Evolutionary conservation across 192 early-diverging fungal species (phyloP).

Genomic region (Neocallimastix lanati): DNA sequence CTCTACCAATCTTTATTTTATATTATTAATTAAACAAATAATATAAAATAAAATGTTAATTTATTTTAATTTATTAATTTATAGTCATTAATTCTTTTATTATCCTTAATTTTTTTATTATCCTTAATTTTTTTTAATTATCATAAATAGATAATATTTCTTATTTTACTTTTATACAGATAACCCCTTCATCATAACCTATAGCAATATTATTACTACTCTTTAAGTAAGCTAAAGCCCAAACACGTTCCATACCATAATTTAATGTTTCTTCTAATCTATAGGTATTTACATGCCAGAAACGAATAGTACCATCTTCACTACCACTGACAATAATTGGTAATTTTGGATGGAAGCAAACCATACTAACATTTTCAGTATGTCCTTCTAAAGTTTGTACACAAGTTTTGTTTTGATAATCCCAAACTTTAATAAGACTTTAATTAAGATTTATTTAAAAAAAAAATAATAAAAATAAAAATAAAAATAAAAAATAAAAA

Average conservation of each 20-base stretch:
- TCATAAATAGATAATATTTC: too few relatives aligned
- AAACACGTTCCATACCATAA: slow-evolving; percentile 94
- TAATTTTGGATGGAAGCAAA: slow-evolving; percentile 82
- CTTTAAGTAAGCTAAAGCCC: slow-evolving; percentile 72
- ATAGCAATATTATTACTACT: slow-evolving; percentile 83
- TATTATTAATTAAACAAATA: not conserved
- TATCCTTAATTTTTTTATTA: too few relatives aligned
- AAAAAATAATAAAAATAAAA: too few relatives aligned
- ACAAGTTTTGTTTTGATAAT: slow-evolving; percentile 98
- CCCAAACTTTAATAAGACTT: slow-evolving; percentile 86
- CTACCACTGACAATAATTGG: slow-evolving; percentile 90
- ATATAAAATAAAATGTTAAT: too few relatives aligned
- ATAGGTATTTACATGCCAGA: slow-evolving; percentile 97
- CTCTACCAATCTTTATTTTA: slow-evolving; percentile 59
- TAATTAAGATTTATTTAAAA: too few relatives aligned
- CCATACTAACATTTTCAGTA: slow-evolving; percentile 77
- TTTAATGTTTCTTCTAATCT: slow-evolving; percentile 90
- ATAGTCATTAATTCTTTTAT: too few relatives aligned
- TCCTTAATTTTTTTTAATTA: too few relatives aligned
- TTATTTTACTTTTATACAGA: slow-evolving; percentile 69
- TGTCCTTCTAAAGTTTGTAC: slow-evolving; percentile 98
- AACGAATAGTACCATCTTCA: slow-evolving; percentile 83
- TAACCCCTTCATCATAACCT: slow-evolving; percentile 89
- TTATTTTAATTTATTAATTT: too few relatives aligned
- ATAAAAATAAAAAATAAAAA: too few relatives aligned